Evolutionary conservation across 768 basidiomycete species (phyloP), one percentile per base, ranked within the genome.

Genomic region (Termitomyces sp.): DNA sequence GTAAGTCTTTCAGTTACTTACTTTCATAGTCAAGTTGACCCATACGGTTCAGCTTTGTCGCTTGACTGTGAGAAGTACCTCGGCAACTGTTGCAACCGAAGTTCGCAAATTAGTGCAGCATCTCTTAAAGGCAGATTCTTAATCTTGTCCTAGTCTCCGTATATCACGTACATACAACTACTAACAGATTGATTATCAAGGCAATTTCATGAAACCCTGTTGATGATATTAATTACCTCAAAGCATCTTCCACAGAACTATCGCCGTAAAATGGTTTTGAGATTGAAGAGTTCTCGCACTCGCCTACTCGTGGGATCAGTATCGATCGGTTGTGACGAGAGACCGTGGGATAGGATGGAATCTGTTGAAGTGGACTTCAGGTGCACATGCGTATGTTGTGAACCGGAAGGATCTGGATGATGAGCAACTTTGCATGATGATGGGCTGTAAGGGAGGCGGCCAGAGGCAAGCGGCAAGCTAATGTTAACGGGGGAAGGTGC

Each of bases 31-130:
- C 28, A 37, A 9, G 11, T n/a, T 37, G 41, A 55, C 32, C 34
- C 8, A n/a, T 51, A 19, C 30, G 6, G 53, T 47, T 30, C 34
- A 96, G 91, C 76, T 98, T 34, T 98, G 93, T 71, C 88, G 97
- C 35, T 66, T 98, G 57, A 99, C 97, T 6, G 81, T 98, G 43
- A 82, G 97, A 65, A 96, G 93, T 65, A 98, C 97, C 3, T 98
- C 97, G 53, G 94, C 94, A 67, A 81, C 86, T 10, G 94, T 98
- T 9, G 88, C 90, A 40, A 60, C 68, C 4, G 87, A 89, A 67
- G 84, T 89, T 42, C 79, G 84, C 65, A 82, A 76, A 66, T 67
- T 80, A 58, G 62, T 81, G 58, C 74, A 78, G 60, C 78, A 75
- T 62, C 71, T 70, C 45, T 64, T 83, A 60, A 70, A 71, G 56